Evolutionary conservation across 169 alveolate genomes (phyloP).

Genomic region (Plasmodium yoelii): DNA sequence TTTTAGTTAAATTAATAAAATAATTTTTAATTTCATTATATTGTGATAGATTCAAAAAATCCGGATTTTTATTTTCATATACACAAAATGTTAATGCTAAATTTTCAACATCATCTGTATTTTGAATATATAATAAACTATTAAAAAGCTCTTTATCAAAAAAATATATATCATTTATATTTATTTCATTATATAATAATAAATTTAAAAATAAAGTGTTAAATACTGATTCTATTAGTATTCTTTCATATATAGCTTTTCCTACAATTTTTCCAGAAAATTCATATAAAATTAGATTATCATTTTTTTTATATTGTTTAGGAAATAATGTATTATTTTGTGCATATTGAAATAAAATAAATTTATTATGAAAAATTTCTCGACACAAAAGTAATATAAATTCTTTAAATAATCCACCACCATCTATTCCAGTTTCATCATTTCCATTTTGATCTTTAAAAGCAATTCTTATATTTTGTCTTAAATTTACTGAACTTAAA

Average conservation of each 20-base stretch:
- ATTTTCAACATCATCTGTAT: conserved; percentile 78
- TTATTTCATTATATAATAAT: conserved; percentile 88
- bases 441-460: conserved; percentile 91
- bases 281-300: conserved; percentile 80
- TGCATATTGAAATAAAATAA: conserved; percentile 86
- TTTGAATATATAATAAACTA: conserved; percentile 78
- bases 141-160: conserved; percentile 76
- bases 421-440: conserved; percentile 96
- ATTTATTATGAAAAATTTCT: conserved; percentile 90
- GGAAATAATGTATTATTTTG: conserved; percentile 81
- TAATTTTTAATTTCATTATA: conserved; percentile 37
- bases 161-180: conserved; percentile 87
- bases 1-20: neutral
- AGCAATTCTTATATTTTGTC: conserved; percentile 86
- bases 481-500: conserved; percentile 78
- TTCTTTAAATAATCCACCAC: conserved; percentile 98
- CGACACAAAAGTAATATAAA: conserved; percentile 92
- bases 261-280: conserved; percentile 92
- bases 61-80: conserved; percentile 59
- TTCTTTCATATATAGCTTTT: conserved; percentile 94
- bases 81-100: conserved; percentile 83
- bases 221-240: conserved; percentile 92
- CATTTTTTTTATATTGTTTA: conserved; percentile 77
- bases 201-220: conserved; percentile 90
- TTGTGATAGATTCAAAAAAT: conserved; percentile 2